Evolutionary conservation across 192 early-diverging fungal species (phyloP), one percentile per base, ranked within the genome.

Genomic region (Backusella luteola): DNA sequence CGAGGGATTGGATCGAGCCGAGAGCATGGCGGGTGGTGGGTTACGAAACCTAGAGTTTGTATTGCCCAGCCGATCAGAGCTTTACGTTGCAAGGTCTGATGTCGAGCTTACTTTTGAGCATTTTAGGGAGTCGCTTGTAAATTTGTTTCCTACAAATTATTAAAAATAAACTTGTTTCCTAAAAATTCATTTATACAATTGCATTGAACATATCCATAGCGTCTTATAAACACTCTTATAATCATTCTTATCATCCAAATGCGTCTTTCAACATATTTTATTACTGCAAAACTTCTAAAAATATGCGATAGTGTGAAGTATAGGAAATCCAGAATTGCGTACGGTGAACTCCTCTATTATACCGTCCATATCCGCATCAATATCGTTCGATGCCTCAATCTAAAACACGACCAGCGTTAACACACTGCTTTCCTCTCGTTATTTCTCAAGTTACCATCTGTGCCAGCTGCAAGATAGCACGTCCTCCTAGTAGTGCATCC

Each of bases 281-380:
- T 17, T 44, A 44, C 5, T 44, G 1, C 4, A 44, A 44, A 49
- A 1, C 46, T 63, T 63, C 46, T 81, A 93, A 75, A 90, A 93
- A 68, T 85, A 94, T 1, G 86, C 83, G 5, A 89, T 80, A n/a
- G 88, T 86, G 68, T 94, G 90, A 39, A 92, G 73, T 9, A 94
- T 77, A 23, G 86, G 81, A 44, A 90, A 84, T n/a, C 46, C 82
- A 5, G 87, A 82, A 66, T 87, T 83, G 15, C 84, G 81, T 67
- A 86, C 80, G 69, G 89, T 85, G 35, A 95, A 95, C 21, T 88
- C 79, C 73, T 96, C 90, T 38, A 98, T 76, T 71, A 98, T 93
- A 12, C 78, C 81, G 49, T 92, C 90, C 77, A 98, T 94, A 26
- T 96, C 93, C n/a, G 91, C 88, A 68, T 96, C 94, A n/a, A 96